Evolutionary conservation across 2,329 filamentous ascomycete genomes (phyloP).

Genomic region (Epichloe sylvatica): DNA sequence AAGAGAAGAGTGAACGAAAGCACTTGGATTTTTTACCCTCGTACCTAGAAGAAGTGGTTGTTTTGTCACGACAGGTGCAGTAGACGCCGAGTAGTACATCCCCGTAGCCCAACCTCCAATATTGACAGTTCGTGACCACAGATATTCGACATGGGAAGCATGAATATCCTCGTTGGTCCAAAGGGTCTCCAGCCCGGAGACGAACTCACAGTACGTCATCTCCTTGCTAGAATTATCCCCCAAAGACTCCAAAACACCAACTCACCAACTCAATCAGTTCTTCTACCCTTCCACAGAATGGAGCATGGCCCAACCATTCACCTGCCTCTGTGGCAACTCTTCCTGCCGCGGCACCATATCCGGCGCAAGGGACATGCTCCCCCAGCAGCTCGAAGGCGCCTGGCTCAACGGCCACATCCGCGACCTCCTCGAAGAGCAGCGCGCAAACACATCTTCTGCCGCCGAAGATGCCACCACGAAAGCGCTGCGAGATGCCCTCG

Average conservation of each 20-base stretch:
- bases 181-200: conserved; percentile 40
- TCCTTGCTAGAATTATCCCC: neutral
- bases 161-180: conserved; percentile 44
- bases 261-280: conserved; percentile 29
- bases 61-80: neutral
- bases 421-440: conserved; percentile 30
- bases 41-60: neutral
- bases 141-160: conserved; percentile 46
- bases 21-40: neutral
- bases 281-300: conserved; percentile 68
- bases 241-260: neutral
- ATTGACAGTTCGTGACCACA: conserved; percentile 13
- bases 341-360: conserved; percentile 47
- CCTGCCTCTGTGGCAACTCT: conserved; percentile 45
- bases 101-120: neutral
- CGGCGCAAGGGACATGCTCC: conserved; percentile 46
- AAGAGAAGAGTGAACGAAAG: no score
- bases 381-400: conserved; percentile 38
- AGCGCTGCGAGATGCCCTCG: conserved; percentile 29
- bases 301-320: conserved; percentile 58
- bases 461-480: conserved; percentile 25
- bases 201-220: conserved; percentile 38
- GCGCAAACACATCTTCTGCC: conserved; percentile 5
- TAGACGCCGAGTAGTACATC: neutral
- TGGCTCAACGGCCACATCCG: conserved; percentile 51